Evolutionary conservation across 768 basidiomycete genomes (phyloP).

Genomic region (Kwoniella shandongensis): DNA sequence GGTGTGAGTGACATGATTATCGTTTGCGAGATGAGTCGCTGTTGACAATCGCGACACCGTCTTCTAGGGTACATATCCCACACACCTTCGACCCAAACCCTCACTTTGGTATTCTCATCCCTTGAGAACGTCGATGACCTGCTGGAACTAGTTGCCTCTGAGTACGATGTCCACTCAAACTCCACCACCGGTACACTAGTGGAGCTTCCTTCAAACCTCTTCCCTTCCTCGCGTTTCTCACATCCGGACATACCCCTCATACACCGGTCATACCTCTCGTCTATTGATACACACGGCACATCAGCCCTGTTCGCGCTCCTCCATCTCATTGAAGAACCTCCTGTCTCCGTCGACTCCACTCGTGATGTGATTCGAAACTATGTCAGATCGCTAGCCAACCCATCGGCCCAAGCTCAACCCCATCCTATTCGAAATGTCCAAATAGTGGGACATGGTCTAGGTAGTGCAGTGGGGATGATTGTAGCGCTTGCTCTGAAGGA

Average conservation of each 20-base stretch:
- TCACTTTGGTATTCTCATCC: slow-evolving; percentile 44
- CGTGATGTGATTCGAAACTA: slow-evolving; percentile 18
- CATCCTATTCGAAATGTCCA: slow-evolving; percentile 33
- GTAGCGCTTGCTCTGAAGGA: slow-evolving; percentile 34
- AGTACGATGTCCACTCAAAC: background rate
- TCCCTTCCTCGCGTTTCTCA: slow-evolving; percentile 21
- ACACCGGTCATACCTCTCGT: slow-evolving; percentile 29
- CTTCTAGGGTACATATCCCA: slow-evolving; percentile 45
- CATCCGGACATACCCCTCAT: slow-evolving; percentile 17
- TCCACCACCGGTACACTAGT: slow-evolving; percentile 18
- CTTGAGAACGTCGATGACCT: slow-evolving; percentile 31
- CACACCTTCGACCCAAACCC: slow-evolving; percentile 40
- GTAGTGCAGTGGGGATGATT: slow-evolving; percentile 35
- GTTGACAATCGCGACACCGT: background rate
- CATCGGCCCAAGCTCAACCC: background rate
- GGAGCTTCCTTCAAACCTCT: slow-evolving; percentile 30
- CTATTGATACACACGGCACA: slow-evolving; percentile 31
- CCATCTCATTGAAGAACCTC: slow-evolving; percentile 31
- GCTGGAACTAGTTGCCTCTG: slow-evolving; percentile 34
- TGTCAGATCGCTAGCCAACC: slow-evolving; percentile 9
- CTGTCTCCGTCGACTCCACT: slow-evolving; percentile 11
- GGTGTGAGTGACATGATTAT: slow-evolving; percentile 7
- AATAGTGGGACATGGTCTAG: slow-evolving; percentile 47
- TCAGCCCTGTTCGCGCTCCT: slow-evolving; percentile 29
- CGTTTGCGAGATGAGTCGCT: background rate